A percentile compares a stretch with the other conserved stretches of the same genome.
Conservation (phyloP, 2,329 filamentous ascomycete species). For the Fusarium falciforme region DNA sequence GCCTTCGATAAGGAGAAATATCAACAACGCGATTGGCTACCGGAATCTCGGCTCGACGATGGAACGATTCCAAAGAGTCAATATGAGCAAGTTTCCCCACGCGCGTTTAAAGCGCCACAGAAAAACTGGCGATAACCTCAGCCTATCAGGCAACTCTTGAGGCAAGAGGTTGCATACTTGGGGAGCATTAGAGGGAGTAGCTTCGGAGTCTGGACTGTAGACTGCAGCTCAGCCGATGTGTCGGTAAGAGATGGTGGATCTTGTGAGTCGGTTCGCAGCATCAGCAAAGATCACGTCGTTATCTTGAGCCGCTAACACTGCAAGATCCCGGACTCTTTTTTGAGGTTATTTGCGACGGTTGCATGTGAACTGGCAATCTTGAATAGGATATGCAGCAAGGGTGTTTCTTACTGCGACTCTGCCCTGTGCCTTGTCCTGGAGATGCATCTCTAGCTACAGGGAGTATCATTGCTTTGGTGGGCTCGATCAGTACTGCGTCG, state of each 20-base stretch:
- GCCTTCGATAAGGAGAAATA: background rate
- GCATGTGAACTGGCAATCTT: too few species aligned
- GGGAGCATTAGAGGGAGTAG: background rate
- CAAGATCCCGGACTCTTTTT: background rate
- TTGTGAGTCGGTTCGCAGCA: background rate
- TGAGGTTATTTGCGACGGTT: too few species aligned
- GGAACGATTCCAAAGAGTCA: background rate
- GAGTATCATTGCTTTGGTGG: too few species aligned
- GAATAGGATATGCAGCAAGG: too few species aligned
- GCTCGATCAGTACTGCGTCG: too few species aligned
- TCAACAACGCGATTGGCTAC: background rate
- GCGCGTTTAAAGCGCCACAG: background rate
- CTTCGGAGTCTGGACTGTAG: background rate
- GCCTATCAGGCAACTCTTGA: background rate
- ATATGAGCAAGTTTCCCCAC: background rate
- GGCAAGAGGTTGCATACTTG: background rate
- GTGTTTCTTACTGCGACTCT: too few species aligned
- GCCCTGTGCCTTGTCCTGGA: too few species aligned
- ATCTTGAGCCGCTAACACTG: background rate
- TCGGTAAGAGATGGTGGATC: background rate
- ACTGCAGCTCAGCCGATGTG: background rate
- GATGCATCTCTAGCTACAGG: too few species aligned
- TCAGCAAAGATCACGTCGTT: background rate
- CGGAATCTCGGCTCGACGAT: background rate
- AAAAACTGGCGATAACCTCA: background rate